Percentiles rank a stretch among this genome's conserved stretches.
Conservation (phyloP, 257 asterid genomes). For the Apocynum venetum region DNA sequence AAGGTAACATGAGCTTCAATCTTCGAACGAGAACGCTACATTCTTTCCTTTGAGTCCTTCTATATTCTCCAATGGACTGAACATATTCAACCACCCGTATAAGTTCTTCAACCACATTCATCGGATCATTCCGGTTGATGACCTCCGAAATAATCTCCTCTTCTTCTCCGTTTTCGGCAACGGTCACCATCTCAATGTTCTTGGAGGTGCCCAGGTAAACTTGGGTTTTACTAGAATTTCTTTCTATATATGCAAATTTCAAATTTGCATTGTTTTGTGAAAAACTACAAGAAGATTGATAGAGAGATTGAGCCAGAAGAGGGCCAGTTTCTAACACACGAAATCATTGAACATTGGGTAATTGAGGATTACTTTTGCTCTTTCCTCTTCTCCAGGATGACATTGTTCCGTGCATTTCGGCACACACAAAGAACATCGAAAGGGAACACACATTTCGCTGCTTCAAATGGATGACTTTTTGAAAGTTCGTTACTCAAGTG, state of each 20-base stretch:
- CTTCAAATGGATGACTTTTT: not conserved
- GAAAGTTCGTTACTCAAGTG: too few relatives aligned
- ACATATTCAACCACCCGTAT: slow-evolving; percentile 44
- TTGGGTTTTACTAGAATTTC: not conserved
- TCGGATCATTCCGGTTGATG: slow-evolving; percentile 23
- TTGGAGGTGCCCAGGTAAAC: not conserved
- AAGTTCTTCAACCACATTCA: slow-evolving; percentile 45
- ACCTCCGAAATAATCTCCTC: slow-evolving; percentile 30
- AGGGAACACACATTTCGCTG: slow-evolving; percentile 8
- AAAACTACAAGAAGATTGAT: not conserved
- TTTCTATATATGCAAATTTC: not conserved
- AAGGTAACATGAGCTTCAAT: slow-evolving; percentile 51
- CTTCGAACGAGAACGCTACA: slow-evolving; percentile 51
- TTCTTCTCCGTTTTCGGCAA: slow-evolving; percentile 16
- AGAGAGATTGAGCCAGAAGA: slow-evolving; percentile 3
- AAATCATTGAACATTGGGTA: not conserved
- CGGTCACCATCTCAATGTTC: slow-evolving; percentile 13
- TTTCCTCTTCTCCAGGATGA: not conserved
- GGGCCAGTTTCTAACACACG: not conserved
- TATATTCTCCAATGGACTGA: slow-evolving; percentile 50
- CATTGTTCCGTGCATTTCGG: slow-evolving; percentile 13
- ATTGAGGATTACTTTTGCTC: not conserved
- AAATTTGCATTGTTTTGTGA: not conserved
- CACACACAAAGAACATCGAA: not conserved
- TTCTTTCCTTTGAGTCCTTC: slow-evolving; percentile 71